phyloP scores from a whole-genome alignment of 352 stramenopile genomes.

The Pythium pyrilobum region DNA sequence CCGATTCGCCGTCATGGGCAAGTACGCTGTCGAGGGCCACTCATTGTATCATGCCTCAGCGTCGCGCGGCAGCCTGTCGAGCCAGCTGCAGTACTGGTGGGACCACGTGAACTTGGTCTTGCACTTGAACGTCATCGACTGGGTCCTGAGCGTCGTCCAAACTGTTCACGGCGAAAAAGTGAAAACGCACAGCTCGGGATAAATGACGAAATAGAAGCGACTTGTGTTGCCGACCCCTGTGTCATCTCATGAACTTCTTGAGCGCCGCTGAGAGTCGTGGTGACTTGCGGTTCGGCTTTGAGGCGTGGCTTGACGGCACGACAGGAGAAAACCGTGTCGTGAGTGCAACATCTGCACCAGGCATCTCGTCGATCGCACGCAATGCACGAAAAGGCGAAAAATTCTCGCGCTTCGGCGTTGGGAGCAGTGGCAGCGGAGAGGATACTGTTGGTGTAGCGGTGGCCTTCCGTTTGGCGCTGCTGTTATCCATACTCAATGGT shows the following conservation, averaged over 20 bases:
- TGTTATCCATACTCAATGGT: slow-evolving; percentile 2
- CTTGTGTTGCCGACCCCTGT: no score
- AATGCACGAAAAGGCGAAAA: slow-evolving; percentile 12
- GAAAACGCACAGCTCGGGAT: slow-evolving; percentile 18
- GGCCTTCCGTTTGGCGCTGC: slow-evolving; percentile 14
- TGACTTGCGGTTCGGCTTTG: slow-evolving; percentile 14
- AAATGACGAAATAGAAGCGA: background rate
- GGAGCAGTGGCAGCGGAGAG: background rate
- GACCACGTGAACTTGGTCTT: slow-evolving; percentile 64
- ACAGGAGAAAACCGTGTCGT: slow-evolving; percentile 2
- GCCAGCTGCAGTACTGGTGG: slow-evolving; percentile 39
- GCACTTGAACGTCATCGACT: slow-evolving; percentile 56
- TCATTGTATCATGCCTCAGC: slow-evolving; percentile 31
- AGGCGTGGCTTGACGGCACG: slow-evolving; percentile 2
- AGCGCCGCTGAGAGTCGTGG: slow-evolving; percentile 20
- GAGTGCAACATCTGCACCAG: background rate
- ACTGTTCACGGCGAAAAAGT: slow-evolving; percentile 18
- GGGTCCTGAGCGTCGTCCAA: slow-evolving; percentile 39
- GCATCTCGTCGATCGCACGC: slow-evolving; percentile 16
- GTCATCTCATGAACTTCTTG: slow-evolving; percentile 19
- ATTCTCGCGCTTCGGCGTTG: background rate
- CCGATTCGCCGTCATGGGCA: slow-evolving; percentile 69
- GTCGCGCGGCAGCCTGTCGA: background rate
- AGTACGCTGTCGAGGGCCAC: slow-evolving; percentile 62
- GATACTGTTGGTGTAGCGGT: background rate